phyloP scores from a whole-genome alignment of 805 yeast species.

The Myxozyma melibiosi region DNA sequence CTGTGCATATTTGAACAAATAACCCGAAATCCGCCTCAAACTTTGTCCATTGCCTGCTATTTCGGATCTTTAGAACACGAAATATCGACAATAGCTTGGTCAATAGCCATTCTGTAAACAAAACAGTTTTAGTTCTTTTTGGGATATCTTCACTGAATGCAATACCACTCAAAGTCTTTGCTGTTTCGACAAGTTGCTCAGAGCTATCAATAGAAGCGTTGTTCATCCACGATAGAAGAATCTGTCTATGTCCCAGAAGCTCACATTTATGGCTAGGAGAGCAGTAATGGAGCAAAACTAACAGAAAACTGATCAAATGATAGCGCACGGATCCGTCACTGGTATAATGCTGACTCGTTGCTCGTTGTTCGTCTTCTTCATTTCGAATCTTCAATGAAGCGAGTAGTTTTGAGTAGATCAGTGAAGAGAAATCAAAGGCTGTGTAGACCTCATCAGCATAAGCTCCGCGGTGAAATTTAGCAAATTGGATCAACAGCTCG shows the following conservation, averaged over 20 bases:
- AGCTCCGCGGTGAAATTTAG: constrained; percentile 52
- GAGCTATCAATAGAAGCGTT: constrained; percentile 58
- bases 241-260: constrained; percentile 56
- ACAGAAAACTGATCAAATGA: constrained; percentile 64
- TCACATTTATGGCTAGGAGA: constrained; percentile 65
- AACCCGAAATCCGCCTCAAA: constrained; percentile 44
- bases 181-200: constrained; percentile 49
- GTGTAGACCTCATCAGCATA: constrained; percentile 61
- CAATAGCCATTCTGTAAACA: constrained; percentile 76
- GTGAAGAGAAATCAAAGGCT: constrained; percentile 66
- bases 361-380: neutral
- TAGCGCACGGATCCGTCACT: constrained; percentile 45
- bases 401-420: constrained; percentile 63
- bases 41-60: constrained; percentile 52
- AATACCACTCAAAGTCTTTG: constrained; percentile 51
- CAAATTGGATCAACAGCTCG: constrained; percentile 56
- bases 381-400: constrained; percentile 14
- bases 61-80: constrained; percentile 48
- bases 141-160: constrained; percentile 62
- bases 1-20: constrained; percentile 26
- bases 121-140: constrained; percentile 68
- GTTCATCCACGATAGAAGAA: constrained; percentile 70
- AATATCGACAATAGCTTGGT: constrained; percentile 59
- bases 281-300: constrained; percentile 53
- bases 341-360: neutral